phyloP scores from a whole-genome alignment of 257 asterid species.

The Perilla frutescens region DNA sequence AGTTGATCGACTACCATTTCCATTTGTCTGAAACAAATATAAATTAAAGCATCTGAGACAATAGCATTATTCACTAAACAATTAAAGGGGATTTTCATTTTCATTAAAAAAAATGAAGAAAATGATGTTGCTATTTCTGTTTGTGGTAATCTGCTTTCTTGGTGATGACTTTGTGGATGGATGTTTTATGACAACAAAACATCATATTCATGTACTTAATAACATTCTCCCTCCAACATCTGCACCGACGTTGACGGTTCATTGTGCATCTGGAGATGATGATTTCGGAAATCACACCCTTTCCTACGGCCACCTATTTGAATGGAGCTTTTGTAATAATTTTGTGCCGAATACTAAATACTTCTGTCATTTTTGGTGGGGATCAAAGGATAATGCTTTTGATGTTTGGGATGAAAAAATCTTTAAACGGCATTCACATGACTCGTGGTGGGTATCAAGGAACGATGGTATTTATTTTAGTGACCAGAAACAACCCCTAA shows the following conservation, averaged over 20 bases:
- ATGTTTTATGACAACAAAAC: not conserved
- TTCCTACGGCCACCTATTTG: not conserved
- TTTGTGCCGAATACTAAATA: not conserved
- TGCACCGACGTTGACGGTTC: not conserved
- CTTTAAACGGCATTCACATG: no score
- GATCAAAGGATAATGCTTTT: not conserved
- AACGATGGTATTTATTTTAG: constrained; percentile 14
- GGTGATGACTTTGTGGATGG: not conserved
- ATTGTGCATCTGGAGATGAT: constrained; percentile 18
- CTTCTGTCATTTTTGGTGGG: constrained; percentile 21
- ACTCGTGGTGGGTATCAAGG: not conserved
- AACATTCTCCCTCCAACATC: constrained; percentile 2
- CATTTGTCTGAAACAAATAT: no score
- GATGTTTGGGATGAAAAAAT: not conserved
- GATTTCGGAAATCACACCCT: constrained; percentile 14
- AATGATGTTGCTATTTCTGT: not conserved
- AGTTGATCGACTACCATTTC: no score
- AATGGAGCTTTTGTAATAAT: constrained; percentile 5
- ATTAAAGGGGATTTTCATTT: no score
- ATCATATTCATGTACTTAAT: not conserved
- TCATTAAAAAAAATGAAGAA: not conserved
- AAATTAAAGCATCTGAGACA: no score
- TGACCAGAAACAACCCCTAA: no score
- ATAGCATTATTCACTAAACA: no score
- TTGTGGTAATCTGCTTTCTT: not conserved